phyloP scores from a whole-genome alignment of 257 asterid species.

The Penstemon newberryi region DNA sequence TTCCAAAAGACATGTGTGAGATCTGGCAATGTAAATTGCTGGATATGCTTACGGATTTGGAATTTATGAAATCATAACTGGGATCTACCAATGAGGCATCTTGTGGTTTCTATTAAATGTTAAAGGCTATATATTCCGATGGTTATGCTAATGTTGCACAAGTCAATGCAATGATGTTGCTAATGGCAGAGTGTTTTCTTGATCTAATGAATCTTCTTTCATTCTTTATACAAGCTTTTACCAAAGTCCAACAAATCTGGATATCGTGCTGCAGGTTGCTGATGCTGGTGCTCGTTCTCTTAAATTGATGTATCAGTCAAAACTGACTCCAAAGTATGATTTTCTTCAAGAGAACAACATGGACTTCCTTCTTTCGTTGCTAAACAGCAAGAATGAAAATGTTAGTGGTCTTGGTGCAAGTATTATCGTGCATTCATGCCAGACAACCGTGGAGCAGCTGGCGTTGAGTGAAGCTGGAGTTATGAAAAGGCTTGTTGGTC shows the following conservation, averaged over 20 bases:
- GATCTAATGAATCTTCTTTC: too few relatives aligned
- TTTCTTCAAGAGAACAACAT: constrained; percentile 65
- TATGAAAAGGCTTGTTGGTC: constrained; percentile 62
- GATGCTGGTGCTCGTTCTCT: constrained; percentile 94
- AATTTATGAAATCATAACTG: too few relatives aligned
- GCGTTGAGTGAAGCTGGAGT: constrained; percentile 74
- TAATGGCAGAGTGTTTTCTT: too few relatives aligned
- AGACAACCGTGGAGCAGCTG: constrained; percentile 65
- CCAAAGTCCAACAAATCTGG: constrained; percentile 8
- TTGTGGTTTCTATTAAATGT: too few relatives aligned
- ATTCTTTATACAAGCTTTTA: too few relatives aligned
- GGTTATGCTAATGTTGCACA: too few relatives aligned
- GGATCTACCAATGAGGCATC: too few relatives aligned
- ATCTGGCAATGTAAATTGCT: too few relatives aligned
- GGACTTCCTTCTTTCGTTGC: constrained; percentile 64
- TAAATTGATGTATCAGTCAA: constrained; percentile 88
- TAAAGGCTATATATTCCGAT: too few relatives aligned
- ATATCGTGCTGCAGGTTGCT: constrained; percentile 66
- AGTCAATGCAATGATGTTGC: too few relatives aligned
- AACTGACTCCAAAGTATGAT: constrained; percentile 76
- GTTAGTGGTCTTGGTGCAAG: constrained; percentile 89
- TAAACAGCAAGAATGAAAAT: constrained; percentile 77
- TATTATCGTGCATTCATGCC: constrained; percentile 84
- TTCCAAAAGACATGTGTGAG: too few relatives aligned
- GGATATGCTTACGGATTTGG: too few relatives aligned